Percentiles rank a stretch among this genome's conserved stretches.
phyloP scores from a whole-genome alignment of 441 rosid genomes.

The Syzygium syzygioides region DNA sequence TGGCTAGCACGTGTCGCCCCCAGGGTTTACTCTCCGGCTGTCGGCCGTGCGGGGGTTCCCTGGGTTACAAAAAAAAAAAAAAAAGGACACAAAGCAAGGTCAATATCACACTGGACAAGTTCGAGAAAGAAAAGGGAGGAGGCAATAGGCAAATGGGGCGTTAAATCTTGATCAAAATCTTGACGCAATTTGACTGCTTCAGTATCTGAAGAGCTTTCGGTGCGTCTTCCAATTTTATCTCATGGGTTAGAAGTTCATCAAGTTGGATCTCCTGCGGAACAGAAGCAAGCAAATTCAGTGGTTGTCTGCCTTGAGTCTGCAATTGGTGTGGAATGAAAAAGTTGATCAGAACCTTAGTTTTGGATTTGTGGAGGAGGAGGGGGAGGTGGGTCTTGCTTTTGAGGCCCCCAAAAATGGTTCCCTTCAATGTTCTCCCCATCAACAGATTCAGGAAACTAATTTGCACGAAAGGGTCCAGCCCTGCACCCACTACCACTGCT shows the following conservation, averaged over 20 bases:
- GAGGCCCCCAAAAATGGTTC: constrained; percentile 37
- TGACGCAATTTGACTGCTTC: constrained; percentile 16
- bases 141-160: not conserved
- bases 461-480: not conserved
- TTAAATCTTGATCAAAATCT: constrained; percentile 32
- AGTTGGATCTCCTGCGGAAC: constrained; percentile 24
- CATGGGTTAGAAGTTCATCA: constrained; percentile 27
- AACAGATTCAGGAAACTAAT: not conserved
- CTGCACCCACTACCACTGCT: constrained; percentile 12
- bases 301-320: not conserved
- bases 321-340: not conserved
- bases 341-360: constrained; percentile 16
- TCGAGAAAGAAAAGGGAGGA: not conserved
- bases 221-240: constrained; percentile 24
- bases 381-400: constrained; percentile 34
- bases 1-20: too few relatives aligned
- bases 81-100: not conserved
- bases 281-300: not conserved
- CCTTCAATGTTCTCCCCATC: constrained; percentile 32
- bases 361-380: constrained; percentile 25
- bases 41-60: too few relatives aligned
- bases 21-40: too few relatives aligned
- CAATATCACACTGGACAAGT: not conserved
- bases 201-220: constrained; percentile 14
- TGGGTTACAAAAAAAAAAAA: too few relatives aligned